Base-by-base conservation (phyloP, 1,139 yeast species). In the Hansenula sp. region DNA sequence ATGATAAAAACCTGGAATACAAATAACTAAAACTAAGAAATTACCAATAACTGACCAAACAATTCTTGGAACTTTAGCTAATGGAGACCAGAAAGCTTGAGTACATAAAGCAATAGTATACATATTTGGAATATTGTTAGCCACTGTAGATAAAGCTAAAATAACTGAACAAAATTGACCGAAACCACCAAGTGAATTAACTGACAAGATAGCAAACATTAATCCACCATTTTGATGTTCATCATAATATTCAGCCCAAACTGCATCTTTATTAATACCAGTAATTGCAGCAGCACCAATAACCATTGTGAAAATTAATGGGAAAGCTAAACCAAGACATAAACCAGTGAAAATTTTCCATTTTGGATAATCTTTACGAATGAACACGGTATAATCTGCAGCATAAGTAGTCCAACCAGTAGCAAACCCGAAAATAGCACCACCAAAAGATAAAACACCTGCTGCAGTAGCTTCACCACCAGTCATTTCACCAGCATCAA, bases 341-440 rank as follows among this genome's bases (percentile, higher is more conserved):
- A 89, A 78, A 50, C 80, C 71, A 41, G 74, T 61, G 68, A 88
- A 88, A 44, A 87, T 72, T 60, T 70, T 79, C 55, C 52, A 47
- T 32, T 77, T 67, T 61, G 74, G 75, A 47, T 81, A 78, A 57
- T 77, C 71, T 57, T 77, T 70, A 48, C 76, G 75, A 75, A 86
- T 89, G 68, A 88, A 90, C 39, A 84, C 90, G 41, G 96, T 87
- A 66, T 89, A 90, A 66, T 89, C 97, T 32, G 95, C 79, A 35
- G 96, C 94, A 57, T 83, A 87, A 20, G 96, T 83, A 43, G 95
- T 79, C 97, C 97, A 89, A 48, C 97, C 97, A 42, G 96, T 78
- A 38, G 96, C 95, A 57, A 84, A 90, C 48, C 97, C 97, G 56
- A 75, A 90, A 48, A 86, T 65, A 37, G 95, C 69, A 59, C 89